A percentile compares a stretch with the other conserved stretches of the same genome.
Conservation (phyloP, 306 rosid genomes). For the Comarum palustre region DNA sequence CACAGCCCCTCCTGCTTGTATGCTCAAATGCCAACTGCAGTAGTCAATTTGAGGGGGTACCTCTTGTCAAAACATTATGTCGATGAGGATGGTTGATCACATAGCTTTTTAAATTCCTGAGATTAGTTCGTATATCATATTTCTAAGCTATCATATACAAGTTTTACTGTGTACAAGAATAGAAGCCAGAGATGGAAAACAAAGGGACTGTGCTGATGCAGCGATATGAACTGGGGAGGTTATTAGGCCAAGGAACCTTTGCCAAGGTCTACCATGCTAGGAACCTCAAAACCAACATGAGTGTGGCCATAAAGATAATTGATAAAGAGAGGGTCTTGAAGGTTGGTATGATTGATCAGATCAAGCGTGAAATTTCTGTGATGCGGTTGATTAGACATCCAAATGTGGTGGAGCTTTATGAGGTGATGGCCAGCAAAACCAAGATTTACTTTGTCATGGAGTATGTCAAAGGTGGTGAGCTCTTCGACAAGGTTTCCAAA, state of each 20-base stretch:
- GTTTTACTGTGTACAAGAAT: slow-evolving; percentile 20
- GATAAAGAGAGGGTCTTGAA: slow-evolving; percentile 82
- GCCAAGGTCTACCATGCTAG: slow-evolving; percentile 92
- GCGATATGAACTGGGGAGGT: slow-evolving; percentile 69
- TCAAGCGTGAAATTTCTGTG: slow-evolving; percentile 85
- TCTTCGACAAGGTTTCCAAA: slow-evolving; percentile 76
- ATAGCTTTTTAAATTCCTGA: slow-evolving; percentile 20
- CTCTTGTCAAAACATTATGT: slow-evolving; percentile 42
- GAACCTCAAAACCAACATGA: slow-evolving; percentile 61
- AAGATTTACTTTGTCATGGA: slow-evolving; percentile 96
- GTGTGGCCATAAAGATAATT: slow-evolving; percentile 73
- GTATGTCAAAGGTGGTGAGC: slow-evolving; percentile 87
- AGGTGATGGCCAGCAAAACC: slow-evolving; percentile 93
- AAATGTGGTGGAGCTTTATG: slow-evolving; percentile 82
- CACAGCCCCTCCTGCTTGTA: slow-evolving; percentile 25
- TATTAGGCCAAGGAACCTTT: slow-evolving; percentile 96
- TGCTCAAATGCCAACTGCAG: slow-evolving; percentile 35
- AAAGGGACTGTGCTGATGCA: slow-evolving; percentile 78
- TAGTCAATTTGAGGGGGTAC: slow-evolving; percentile 31
- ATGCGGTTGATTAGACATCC: slow-evolving; percentile 83
- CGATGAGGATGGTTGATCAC: slow-evolving; percentile 70
- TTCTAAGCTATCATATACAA: slow-evolving; percentile 19
- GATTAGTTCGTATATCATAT: slow-evolving; percentile 25
- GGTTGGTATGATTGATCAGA: slow-evolving; percentile 87
- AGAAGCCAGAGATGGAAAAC: slow-evolving; percentile 50